Percentiles rank a stretch among this genome's conserved stretches.
Conservation (phyloP, 192 early-diverging fungal genomes). For the Gaertneriomyces semiglobifer region DNA sequence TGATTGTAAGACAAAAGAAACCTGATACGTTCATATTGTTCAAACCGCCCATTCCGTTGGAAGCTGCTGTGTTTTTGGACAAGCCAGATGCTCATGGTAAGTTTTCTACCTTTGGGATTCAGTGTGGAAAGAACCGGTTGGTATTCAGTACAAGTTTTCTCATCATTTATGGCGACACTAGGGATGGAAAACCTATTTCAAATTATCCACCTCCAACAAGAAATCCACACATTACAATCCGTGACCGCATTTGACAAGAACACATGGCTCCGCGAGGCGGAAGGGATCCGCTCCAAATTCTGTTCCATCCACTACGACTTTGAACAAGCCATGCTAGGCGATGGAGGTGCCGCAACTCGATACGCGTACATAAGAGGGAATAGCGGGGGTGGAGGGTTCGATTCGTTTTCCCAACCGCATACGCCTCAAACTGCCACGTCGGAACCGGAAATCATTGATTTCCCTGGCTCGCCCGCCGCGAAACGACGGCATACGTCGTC, state of each 20-base stretch:
- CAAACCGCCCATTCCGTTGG: slow-evolving; percentile 53
- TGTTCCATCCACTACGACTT: slow-evolving; percentile 28
- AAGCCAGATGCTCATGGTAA: slow-evolving; percentile 33
- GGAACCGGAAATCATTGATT: no score
- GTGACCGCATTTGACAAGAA: slow-evolving; percentile 48
- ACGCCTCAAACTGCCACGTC: no score
- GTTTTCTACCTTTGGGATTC: neutral
- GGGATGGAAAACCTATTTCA: slow-evolving; percentile 45
- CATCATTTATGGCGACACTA: slow-evolving; percentile 1
- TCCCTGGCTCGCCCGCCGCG: no score
- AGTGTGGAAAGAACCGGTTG: neutral
- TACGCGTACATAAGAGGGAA: neutral
- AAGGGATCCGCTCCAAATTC: slow-evolving; percentile 37
- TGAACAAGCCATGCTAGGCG: slow-evolving; percentile 23
- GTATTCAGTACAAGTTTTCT: slow-evolving; percentile 12
- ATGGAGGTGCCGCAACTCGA: neutral
- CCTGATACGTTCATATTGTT: slow-evolving; percentile 44
- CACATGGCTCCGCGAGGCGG: slow-evolving; percentile 46
- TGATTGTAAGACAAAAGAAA: slow-evolving; percentile 38
- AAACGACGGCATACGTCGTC: no score
- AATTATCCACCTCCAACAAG: slow-evolving; percentile 48
- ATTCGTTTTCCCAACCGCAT: no score
- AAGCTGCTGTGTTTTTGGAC: slow-evolving; percentile 46
- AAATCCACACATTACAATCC: slow-evolving; percentile 41
- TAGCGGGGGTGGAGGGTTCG: no score